Evolutionary conservation across 768 basidiomycete species (phyloP), one percentile per base, ranked within the genome.

Genomic region (Calocybe cyanea): DNA sequence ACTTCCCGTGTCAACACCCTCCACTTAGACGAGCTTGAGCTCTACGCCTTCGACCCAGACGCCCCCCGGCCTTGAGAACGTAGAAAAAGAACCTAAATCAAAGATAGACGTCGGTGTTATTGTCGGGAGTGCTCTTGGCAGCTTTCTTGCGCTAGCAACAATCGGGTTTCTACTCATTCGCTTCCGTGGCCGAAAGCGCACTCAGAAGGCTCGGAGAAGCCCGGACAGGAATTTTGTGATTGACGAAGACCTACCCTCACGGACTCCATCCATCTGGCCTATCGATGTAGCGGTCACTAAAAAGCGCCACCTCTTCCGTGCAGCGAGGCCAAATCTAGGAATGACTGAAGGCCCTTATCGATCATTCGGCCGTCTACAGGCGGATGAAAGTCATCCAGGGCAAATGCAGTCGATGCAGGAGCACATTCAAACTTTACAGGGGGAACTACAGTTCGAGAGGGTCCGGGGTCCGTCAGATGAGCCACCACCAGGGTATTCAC

Each of bases 401-500:
- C 47, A 52, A 35, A 50, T 54, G 41, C 41, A 40, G 13, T 17
- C 42, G 13, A 50, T 54, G 49, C 40, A 33, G 28, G 42, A 43
- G 19, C 49, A 50, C 24, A 43, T 50, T 18, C 38, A 48, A 34
- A 18, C 20, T 33, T 28, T 48, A 44, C 33, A 37, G 28, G 7
- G 10, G 31, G 50, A 51, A 40, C 41, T 38, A 37, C 38, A 38
- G 19, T 50, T 48, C 1, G 34, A 41, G 3, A 39, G 45, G 47
- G 42, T 42, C 6, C 50, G 43, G 39, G 46, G 48, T 6, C 31
- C 45, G 21, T 47, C 49, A 34, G 51, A 55, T n/a, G 48, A 52
- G 20, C 43, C 53, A 10, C 53, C 53, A 11, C 53, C 53, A 1
- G 50, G 48, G 17, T 55, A 55, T 18, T 32, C n/a, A 8, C 8